Evolutionary conservation across 805 yeast genomes (phyloP).

Genomic region (Aciculoconidium aculeatum): DNA sequence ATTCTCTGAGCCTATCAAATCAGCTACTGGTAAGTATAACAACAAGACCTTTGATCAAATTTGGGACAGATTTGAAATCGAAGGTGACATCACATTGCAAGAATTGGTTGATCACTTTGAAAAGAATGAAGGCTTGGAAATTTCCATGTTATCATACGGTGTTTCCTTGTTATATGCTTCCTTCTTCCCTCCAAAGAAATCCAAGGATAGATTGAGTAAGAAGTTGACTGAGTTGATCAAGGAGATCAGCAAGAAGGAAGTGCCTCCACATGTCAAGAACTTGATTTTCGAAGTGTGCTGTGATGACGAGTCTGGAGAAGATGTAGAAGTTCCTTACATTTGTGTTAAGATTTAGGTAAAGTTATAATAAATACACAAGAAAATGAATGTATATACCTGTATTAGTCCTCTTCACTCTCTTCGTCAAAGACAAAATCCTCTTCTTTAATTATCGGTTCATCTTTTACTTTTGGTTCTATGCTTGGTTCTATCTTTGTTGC

Average conservation of each 20-base stretch:
- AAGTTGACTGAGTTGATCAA: conserved; percentile 72
- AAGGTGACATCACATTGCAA: conserved; percentile 71
- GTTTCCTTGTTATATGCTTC: conserved; percentile 87
- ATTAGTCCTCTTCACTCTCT: conserved; percentile 3
- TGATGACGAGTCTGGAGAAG: conserved; percentile 90
- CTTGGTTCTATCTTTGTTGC: conserved; percentile 4
- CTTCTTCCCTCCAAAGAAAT: conserved; percentile 88
- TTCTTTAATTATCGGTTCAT: conserved; percentile 6
- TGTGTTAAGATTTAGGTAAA: conserved; percentile 41
- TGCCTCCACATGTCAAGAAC: conserved; percentile 67
- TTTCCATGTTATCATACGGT: conserved; percentile 88
- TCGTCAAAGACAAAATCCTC: conserved; percentile 8
- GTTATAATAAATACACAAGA: conserved; percentile 1
- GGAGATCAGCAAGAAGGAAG: conserved; percentile 76
- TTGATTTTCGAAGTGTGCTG: conserved; percentile 87
- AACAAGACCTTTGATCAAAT: conserved; percentile 75
- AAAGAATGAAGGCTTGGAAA: conserved; percentile 75
- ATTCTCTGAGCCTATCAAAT: conserved; percentile 90
- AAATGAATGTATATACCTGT: conserved; percentile 1
- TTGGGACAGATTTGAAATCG: conserved; percentile 90
- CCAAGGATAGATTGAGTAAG: conserved; percentile 67
- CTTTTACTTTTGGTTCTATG: conserved; percentile 4
- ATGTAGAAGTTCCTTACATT: conserved; percentile 89
- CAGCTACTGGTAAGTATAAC: conserved; percentile 78
- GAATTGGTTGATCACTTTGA: conserved; percentile 71